Percentiles rank a stretch among this genome's conserved stretches.
These are phyloP conservation scores for Sanghuangporus weigelae DNA, from an alignment of 1,284 basidiomycete species.

Conservation along the genomic window DNA sequence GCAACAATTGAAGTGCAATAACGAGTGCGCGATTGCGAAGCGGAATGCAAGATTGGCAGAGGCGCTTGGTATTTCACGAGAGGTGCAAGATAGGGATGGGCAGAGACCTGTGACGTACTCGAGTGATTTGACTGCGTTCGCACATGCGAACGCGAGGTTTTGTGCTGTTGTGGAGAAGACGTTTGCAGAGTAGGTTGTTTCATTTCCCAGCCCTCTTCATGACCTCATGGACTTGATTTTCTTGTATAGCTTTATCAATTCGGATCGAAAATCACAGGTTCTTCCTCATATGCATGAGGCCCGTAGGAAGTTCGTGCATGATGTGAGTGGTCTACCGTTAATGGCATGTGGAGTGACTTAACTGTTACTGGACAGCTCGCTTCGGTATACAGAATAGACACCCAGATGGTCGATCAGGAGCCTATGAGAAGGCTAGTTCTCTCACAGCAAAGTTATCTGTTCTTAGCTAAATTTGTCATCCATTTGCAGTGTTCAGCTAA, in stretches of 20 bases:
- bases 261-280: constrained; percentile 65
- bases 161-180: constrained; percentile 70
- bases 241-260: constrained; percentile 54
- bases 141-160: constrained; percentile 60
- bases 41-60: constrained; percentile 84
- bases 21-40: constrained; percentile 77
- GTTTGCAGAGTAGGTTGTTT: constrained; percentile 61
- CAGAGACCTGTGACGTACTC: constrained; percentile 47
- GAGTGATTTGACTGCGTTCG: constrained; percentile 59
- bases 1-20: constrained; percentile 65
- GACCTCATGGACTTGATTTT: not conserved
- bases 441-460: not conserved
- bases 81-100: constrained; percentile 29
- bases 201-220: constrained; percentile 4
- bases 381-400: constrained; percentile 73
- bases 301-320: constrained; percentile 74
- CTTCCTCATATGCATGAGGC: constrained; percentile 78
- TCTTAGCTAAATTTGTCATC: constrained; percentile 5
- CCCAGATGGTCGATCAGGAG: constrained; percentile 81
- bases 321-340: constrained; percentile 37
- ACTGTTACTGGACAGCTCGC: constrained; percentile 47
- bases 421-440: constrained; percentile 49
- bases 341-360: not conserved
- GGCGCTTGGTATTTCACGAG: constrained; percentile 74
- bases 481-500: constrained; percentile 61